These are phyloP conservation scores for Coemansia sp. DNA, from an alignment of 192 early-diverging fungal species.

Conservation along the genomic window DNA sequence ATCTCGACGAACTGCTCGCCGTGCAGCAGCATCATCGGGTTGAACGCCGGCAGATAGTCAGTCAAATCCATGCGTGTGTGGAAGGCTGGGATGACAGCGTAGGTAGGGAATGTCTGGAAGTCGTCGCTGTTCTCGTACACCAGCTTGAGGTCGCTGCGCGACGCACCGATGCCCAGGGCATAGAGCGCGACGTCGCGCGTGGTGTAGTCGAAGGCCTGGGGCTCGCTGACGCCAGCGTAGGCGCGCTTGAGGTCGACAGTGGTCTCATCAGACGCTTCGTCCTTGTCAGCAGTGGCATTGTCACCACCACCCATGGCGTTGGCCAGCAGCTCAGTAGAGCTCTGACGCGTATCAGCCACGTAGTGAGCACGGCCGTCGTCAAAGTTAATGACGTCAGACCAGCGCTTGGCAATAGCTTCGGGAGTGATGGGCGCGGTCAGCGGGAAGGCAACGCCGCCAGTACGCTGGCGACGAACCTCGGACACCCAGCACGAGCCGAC, in stretches of 20 bases:
- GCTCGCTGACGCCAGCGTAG: slow-evolving; percentile 55
- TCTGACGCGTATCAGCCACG: slow-evolving; percentile 49
- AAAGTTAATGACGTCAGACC: slow-evolving; percentile 85
- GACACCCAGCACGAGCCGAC: slow-evolving; percentile 93
- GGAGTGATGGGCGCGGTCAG: slow-evolving; percentile 74
- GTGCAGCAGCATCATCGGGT: slow-evolving; percentile 97
- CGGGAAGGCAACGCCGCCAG: slow-evolving; percentile 91
- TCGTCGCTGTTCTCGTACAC: slow-evolving; percentile 90
- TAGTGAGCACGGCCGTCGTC: slow-evolving; percentile 93
- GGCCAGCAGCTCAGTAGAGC: slow-evolving; percentile 51
- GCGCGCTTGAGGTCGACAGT: slow-evolving; percentile 65
- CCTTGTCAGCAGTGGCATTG: slow-evolving; percentile 34
- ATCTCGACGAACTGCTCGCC: slow-evolving; percentile 96
- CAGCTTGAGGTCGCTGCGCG: slow-evolving; percentile 76
- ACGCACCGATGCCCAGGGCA: slow-evolving; percentile 91
- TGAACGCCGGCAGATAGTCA: slow-evolving; percentile 65
- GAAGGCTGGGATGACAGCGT: slow-evolving; percentile 86
- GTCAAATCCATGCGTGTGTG: slow-evolving; percentile 59
- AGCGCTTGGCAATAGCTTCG: slow-evolving; percentile 79
- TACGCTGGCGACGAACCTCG: slow-evolving; percentile 95
- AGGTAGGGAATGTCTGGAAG: slow-evolving; percentile 89
- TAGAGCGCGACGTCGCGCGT: slow-evolving; percentile 93
- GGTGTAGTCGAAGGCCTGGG: slow-evolving; percentile 68
- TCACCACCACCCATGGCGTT: slow-evolving; percentile 48
- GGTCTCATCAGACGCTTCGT: slow-evolving; percentile 44